Evolutionary conservation across 352 stramenopile species (phyloP).

Genomic region (Globisporangium emineosum): DNA sequence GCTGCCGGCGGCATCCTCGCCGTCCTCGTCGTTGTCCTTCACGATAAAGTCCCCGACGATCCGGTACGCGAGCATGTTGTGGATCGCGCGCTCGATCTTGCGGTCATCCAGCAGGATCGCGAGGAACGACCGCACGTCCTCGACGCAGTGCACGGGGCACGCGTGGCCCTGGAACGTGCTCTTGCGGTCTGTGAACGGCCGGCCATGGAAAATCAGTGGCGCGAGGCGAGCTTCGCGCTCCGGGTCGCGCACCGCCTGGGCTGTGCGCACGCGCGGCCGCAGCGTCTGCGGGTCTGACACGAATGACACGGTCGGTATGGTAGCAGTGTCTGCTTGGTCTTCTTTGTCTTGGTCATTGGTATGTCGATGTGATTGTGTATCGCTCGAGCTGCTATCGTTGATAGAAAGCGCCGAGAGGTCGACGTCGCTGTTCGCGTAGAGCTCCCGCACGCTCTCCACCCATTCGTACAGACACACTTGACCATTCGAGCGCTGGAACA

Average conservation of each 20-base stretch:
- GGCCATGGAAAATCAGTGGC: constrained; percentile 70
- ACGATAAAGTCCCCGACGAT: constrained; percentile 66
- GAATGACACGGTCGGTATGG: constrained; percentile 29
- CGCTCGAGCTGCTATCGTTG: not conserved
- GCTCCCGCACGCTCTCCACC: constrained; percentile 80
- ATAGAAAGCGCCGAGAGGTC: constrained; percentile 17
- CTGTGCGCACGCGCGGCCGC: constrained; percentile 58
- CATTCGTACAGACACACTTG: constrained; percentile 87
- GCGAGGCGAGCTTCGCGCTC: constrained; percentile 48
- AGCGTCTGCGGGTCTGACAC: constrained; percentile 54
- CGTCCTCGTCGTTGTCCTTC: constrained; percentile 88
- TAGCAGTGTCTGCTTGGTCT: constrained; percentile 13
- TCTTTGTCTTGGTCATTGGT: constrained; percentile 4
- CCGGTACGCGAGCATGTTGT: constrained; percentile 89
- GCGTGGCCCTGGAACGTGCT: constrained; percentile 81
- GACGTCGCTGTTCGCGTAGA: constrained; percentile 49
- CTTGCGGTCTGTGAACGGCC: constrained; percentile 72
- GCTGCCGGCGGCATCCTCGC: constrained; percentile 74
- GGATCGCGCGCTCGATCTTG: constrained; percentile 80
- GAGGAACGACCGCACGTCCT: constrained; percentile 79
- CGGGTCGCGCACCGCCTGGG: constrained; percentile 50
- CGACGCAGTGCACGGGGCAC: constrained; percentile 55
- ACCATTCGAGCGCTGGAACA: constrained; percentile 67
- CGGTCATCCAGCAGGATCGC: constrained; percentile 73
- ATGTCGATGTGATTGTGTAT: too few relatives aligned